These are phyloP conservation scores for Lepidium didymum DNA, from an alignment of 345 rosid species.

Conservation along the genomic window DNA sequence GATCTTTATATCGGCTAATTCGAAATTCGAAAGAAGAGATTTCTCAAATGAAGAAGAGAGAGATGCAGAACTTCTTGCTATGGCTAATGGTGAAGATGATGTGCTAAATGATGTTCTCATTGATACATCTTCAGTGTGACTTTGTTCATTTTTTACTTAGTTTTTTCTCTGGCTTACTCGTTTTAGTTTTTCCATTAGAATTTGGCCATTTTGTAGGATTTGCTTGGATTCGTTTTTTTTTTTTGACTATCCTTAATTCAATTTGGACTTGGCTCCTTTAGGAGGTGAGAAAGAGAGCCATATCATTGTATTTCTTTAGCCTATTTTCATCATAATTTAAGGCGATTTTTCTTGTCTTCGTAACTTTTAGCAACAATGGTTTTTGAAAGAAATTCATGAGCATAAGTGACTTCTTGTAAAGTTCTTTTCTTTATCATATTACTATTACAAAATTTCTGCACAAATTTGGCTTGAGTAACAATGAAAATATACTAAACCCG, in stretches of 20 bases:
- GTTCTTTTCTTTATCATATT: not conserved
- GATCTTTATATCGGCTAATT: slow-evolving; percentile 80
- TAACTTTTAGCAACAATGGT: slow-evolving; percentile 1
- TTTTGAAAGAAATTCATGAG: slow-evolving; percentile 10
- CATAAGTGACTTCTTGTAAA: slow-evolving; percentile 1
- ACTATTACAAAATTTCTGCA: not conserved
- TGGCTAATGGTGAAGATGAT: slow-evolving; percentile 69
- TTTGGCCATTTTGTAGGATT: slow-evolving; percentile 25
- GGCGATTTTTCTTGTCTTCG: not conserved
- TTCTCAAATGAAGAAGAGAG: slow-evolving; percentile 73
- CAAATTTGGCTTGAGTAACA: not conserved
- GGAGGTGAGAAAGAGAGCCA: slow-evolving; percentile 22
- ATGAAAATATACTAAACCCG: not conserved
- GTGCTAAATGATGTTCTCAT: slow-evolving; percentile 84
- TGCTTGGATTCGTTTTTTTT: slow-evolving; percentile 24
- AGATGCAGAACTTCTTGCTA: slow-evolving; percentile 76
- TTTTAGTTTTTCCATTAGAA: slow-evolving; percentile 8
- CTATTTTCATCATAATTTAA: slow-evolving; percentile 12
- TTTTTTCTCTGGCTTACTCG: not conserved
- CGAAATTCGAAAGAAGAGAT: slow-evolving; percentile 77
- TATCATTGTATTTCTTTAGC: slow-evolving; percentile 23
- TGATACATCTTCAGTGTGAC: slow-evolving; percentile 80
- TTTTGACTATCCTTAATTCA: slow-evolving; percentile 12
- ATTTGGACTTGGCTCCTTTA: slow-evolving; percentile 27
- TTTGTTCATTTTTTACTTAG: slow-evolving; percentile 21